Base-by-base conservation (phyloP, 2,329 filamentous ascomycete species). In the Xylariaceae sp. region DNA sequence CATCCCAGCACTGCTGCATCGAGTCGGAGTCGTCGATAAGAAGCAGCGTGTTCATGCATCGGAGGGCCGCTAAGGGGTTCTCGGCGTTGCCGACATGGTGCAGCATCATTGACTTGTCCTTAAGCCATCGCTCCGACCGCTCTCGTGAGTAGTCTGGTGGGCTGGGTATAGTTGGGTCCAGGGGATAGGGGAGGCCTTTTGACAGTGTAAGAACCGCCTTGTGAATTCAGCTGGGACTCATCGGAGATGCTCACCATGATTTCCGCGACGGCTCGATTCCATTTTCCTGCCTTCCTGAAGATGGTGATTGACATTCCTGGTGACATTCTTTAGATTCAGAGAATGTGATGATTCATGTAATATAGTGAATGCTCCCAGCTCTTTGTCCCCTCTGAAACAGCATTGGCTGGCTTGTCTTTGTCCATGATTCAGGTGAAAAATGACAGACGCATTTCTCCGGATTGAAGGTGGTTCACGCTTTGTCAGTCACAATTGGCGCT, bases 11-110 rank as follows among this genome's bases (percentile, higher is more conserved):
- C 19, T 71, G 64, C 7, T 75, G 73, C 87, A 90, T 90, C 55
- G 80, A 84, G 16, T 80, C 81, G 30, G 81, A 86, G 68, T 91
- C 87, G 65, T 90, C 87, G 65, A 91, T 87, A 0, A 90, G 70
- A 65, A 90, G 85, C n/a, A 86, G 71, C 2, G 86, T 90, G 67
- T 90, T 84, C 67, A 89, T 89, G 47, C 75, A 74, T 37, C 67
- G 65, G 3, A 91, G 81, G 63, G 87, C 87, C 0, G 78, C 73
- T 64, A 85, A 89, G 1, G 77, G 79, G 53, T 85, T 80, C 58
- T 85, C 32, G 15, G 34, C 80, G 2, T 40, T 47, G 34, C 46
- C 55, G 46, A 50, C 21, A 36, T 44, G 36, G 13, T 43, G 44
- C 46, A 48, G 16, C 41, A 40, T 53, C 18, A 52, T 45, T 19